Evolutionary conservation across 164 flowering plant genomes (phyloP).

Genomic region (Nymphaea thermarum): DNA sequence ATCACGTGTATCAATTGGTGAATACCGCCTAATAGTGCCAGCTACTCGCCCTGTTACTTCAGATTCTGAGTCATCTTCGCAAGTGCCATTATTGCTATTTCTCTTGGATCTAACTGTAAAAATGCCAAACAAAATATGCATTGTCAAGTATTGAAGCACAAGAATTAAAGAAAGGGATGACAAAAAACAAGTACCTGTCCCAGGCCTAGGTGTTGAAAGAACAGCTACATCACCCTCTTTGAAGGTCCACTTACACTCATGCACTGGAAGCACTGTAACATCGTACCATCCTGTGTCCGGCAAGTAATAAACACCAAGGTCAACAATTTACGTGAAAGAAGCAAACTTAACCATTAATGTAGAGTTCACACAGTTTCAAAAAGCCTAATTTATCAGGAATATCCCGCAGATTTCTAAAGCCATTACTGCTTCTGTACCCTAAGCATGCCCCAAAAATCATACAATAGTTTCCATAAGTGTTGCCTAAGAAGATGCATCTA

Average conservation of each 20-base stretch:
- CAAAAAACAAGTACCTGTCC: slow-evolving; percentile 46
- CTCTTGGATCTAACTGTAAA: slow-evolving; percentile 50
- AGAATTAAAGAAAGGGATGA: not conserved
- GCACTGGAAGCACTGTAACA: slow-evolving; percentile 56
- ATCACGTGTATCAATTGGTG: slow-evolving; percentile 78
- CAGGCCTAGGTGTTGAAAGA: slow-evolving; percentile 77
- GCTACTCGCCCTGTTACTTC: slow-evolving; percentile 67
- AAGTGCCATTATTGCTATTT: slow-evolving; percentile 14
- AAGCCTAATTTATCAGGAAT: too few relatives aligned
- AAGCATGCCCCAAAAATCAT: too few relatives aligned
- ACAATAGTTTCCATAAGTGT: too few relatives aligned
- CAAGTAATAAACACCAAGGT: not conserved
- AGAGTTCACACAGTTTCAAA: too few relatives aligned
- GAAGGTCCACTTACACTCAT: slow-evolving; percentile 74
- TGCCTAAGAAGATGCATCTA: too few relatives aligned
- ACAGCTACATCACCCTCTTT: slow-evolving; percentile 98
- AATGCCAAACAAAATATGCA: not conserved
- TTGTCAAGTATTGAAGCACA: not conserved
- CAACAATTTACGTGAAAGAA: not conserved
- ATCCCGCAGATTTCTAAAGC: too few relatives aligned
- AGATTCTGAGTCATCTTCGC: slow-evolving; percentile 41
- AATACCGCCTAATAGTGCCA: slow-evolving; percentile 79
- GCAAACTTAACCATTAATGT: not conserved
- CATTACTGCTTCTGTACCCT: too few relatives aligned
- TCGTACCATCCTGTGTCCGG: slow-evolving; percentile 78